phyloP scores from a whole-genome alignment of 192 early-diverging fungal genomes.

The Entrophospora sp. region DNA sequence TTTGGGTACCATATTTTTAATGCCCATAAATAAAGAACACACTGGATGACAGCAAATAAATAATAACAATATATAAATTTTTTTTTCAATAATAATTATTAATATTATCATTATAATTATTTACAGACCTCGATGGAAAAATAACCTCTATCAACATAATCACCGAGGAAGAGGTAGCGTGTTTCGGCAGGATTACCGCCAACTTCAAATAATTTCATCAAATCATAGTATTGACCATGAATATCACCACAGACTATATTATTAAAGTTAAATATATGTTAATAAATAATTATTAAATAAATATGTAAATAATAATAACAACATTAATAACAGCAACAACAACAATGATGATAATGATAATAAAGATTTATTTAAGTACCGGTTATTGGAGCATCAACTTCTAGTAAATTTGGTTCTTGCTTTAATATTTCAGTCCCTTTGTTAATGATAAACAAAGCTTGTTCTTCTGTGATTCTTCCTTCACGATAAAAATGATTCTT shows the following conservation, averaged over 20 bases:
- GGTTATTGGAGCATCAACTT: constrained; percentile 87
- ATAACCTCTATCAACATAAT: constrained; percentile 96
- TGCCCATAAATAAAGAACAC: constrained; percentile 77
- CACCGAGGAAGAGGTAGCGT: constrained; percentile 88
- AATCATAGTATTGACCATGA: constrained; percentile 94
- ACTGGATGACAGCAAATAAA: constrained; percentile 40
- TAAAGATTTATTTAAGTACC: too few relatives aligned
- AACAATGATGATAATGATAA: background rate
- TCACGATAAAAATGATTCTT: constrained; percentile 90
- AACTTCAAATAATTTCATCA: constrained; percentile 97
- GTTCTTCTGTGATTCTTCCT: constrained; percentile 83
- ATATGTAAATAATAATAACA: background rate
- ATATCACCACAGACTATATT: constrained; percentile 98
- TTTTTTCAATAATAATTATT: too few relatives aligned
- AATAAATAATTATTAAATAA: background rate
- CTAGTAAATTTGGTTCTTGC: constrained; percentile 76
- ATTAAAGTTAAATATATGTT: too few relatives aligned
- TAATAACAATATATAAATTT: too few relatives aligned
- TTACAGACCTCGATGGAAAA: constrained; percentile 84
- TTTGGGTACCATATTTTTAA: constrained; percentile 88
- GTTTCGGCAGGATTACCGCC: constrained; percentile 88
- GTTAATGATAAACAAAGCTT: constrained; percentile 81
- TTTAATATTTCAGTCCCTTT: constrained; percentile 73
- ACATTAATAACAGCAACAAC: background rate
- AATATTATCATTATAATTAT: too few relatives aligned